phyloP scores from a whole-genome alignment of 179 eudicot species.

The Beta corolliflora region DNA sequence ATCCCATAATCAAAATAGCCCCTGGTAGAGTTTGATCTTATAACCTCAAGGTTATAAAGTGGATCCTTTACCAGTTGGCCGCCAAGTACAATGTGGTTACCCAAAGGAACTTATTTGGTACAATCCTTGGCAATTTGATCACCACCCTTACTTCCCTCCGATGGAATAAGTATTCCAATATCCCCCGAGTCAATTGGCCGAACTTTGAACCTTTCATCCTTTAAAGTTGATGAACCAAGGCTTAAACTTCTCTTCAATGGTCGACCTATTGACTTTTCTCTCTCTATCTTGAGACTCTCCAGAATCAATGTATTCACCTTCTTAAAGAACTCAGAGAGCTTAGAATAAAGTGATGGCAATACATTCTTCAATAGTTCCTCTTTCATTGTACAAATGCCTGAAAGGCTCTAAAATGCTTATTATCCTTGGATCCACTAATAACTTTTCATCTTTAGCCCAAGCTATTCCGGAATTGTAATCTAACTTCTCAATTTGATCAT shows the following conservation, averaged over 20 bases:
- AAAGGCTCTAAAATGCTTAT: slow-evolving; percentile 30
- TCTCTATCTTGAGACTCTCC: neutral
- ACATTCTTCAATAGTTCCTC: slow-evolving; percentile 24
- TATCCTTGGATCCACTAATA: slow-evolving; percentile 22
- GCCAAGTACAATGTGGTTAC: neutral
- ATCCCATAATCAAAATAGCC: no score
- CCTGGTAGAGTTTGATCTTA: no score
- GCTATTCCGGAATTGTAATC: neutral
- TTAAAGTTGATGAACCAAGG: slow-evolving; percentile 26
- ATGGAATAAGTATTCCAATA: neutral
- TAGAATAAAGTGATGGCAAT: slow-evolving; percentile 30
- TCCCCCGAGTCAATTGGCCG: slow-evolving; percentile 30
- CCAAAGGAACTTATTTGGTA: neutral
- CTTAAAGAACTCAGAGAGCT: slow-evolving; percentile 26
- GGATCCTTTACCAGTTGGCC: no score
- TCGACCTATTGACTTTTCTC: neutral
- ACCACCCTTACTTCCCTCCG: neutral
- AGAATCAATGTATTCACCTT: slow-evolving; percentile 34
- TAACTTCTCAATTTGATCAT: neutral
- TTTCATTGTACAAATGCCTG: slow-evolving; percentile 31
- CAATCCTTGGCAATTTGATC: neutral
- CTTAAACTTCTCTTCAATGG: slow-evolving; percentile 33
- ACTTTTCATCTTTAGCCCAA: neutral
- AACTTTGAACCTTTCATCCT: slow-evolving; percentile 32
- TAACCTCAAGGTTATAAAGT: no score